Percentiles rank a stretch among this genome's conserved stretches.
phyloP scores from a whole-genome alignment of 805 yeast species.

The Hemisphaericaspora nanyangensis region DNA sequence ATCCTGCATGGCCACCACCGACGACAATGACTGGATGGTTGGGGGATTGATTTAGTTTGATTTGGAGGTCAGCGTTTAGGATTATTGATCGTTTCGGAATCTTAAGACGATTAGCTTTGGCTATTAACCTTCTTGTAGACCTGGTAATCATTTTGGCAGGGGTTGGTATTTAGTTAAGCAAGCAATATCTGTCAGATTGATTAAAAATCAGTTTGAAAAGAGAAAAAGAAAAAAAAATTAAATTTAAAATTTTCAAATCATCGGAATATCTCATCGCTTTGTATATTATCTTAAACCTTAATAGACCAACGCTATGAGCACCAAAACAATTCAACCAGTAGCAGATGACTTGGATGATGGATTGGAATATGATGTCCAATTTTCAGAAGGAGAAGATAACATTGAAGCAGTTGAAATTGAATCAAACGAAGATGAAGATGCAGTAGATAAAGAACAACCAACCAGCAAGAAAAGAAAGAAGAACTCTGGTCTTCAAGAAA shows the following conservation, averaged over 20 bases:
- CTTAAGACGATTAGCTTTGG: background rate
- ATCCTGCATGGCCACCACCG: slow-evolving; percentile 99
- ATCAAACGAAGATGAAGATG: slow-evolving; percentile 17
- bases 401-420: slow-evolving; percentile 24
- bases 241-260: slow-evolving; percentile 1
- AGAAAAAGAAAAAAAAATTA: no score
- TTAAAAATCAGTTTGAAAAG: no score
- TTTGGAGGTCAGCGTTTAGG: slow-evolving; percentile 34
- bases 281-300: no score
- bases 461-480: slow-evolving; percentile 6
- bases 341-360: slow-evolving; percentile 83
- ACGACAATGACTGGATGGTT: slow-evolving; percentile 73
- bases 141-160: background rate
- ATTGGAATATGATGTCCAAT: slow-evolving; percentile 53
- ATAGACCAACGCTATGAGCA: no score
- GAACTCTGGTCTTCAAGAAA: slow-evolving; percentile 49
- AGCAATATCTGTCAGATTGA: no score
- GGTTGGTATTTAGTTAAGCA: no score
- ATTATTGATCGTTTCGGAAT: slow-evolving; percentile 14
- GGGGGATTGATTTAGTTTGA: slow-evolving; percentile 24
- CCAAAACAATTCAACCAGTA: slow-evolving; percentile 6
- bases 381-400: slow-evolving; percentile 29
- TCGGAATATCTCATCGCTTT: background rate
- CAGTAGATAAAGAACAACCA: slow-evolving; percentile 9
- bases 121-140: background rate